These are phyloP conservation scores for Chlamydomonas incerta DNA, from an alignment of 139 green algal species.

Conservation along the genomic window DNA sequence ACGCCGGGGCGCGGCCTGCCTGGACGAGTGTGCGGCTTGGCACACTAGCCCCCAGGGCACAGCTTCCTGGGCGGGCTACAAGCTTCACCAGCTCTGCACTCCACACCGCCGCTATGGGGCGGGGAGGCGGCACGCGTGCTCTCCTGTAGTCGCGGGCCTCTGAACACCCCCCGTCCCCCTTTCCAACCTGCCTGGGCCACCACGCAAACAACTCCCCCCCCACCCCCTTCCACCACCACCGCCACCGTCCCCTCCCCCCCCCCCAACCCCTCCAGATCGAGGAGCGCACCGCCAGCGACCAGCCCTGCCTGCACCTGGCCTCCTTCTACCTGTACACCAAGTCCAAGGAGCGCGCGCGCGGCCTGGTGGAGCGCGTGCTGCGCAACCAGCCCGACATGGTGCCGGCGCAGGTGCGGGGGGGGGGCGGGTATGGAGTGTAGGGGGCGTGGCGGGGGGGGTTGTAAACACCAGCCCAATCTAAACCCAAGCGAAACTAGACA, in stretches of 20 bases:
- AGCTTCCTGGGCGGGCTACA: too few relatives aligned
- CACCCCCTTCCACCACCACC: neutral
- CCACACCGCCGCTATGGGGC: too few relatives aligned
- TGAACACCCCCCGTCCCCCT: neutral
- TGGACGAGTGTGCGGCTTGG: too few relatives aligned
- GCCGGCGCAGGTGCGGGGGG: conserved; percentile 11
- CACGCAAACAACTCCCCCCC: too few relatives aligned
- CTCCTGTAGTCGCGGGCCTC: too few relatives aligned
- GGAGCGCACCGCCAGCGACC: conserved; percentile 50
- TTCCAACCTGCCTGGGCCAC: too few relatives aligned
- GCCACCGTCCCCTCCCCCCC: neutral
- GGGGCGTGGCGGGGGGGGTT: neutral
- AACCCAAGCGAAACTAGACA: too few relatives aligned
- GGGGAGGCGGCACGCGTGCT: too few relatives aligned
- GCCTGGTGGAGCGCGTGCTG: conserved; percentile 67
- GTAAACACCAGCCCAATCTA: too few relatives aligned
- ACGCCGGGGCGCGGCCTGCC: too few relatives aligned
- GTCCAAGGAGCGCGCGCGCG: conserved; percentile 60
- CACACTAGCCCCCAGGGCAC: too few relatives aligned
- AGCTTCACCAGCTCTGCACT: too few relatives aligned
- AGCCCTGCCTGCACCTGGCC: conserved; percentile 60
- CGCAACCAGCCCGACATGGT: conserved; percentile 49
- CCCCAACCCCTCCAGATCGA: conserved; percentile 47
- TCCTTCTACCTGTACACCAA: conserved; percentile 63
- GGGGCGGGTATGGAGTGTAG: neutral